phyloP scores from a whole-genome alignment of 1,284 basidiomycete genomes.

The Ceratorhiza oryzae-sativae region DNA sequence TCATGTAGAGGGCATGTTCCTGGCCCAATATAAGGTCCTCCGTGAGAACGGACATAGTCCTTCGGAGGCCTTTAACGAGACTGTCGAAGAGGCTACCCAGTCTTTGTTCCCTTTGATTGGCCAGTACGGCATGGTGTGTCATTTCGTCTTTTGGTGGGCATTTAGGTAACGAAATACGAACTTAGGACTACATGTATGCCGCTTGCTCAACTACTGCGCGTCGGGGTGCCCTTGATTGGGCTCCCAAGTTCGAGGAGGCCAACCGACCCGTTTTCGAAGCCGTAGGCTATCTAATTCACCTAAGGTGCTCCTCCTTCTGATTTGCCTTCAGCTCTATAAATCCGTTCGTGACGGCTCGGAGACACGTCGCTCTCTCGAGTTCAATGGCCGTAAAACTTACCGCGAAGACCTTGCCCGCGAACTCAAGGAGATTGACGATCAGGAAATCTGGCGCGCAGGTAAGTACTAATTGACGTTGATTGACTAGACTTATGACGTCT shows the following conservation, averaged over 20 bases:
- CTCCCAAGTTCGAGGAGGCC: conserved; percentile 95
- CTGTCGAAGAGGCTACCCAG: conserved; percentile 98
- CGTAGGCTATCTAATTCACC: background rate
- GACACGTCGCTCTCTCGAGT: conserved; percentile 96
- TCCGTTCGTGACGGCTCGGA: conserved; percentile 95
- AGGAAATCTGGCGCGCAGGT: conserved; percentile 98
- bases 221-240: conserved; percentile 99
- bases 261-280: conserved; percentile 92
- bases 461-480: conserved; percentile 46
- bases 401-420: conserved; percentile 94
- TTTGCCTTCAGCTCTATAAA: conserved; percentile 74
- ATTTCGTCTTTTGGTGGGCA: background rate
- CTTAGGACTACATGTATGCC: conserved; percentile 98
- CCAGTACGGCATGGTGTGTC: conserved; percentile 75
- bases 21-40: conserved; percentile 98
- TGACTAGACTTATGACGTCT: conserved; percentile 23
- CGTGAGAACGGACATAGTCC: conserved; percentile 98
- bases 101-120: conserved; percentile 98
- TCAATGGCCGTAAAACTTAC: conserved; percentile 93
- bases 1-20: conserved; percentile 90
- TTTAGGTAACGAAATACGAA: background rate
- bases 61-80: conserved; percentile 99
- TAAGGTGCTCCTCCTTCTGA: background rate
- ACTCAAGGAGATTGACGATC: conserved; percentile 92
- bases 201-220: conserved; percentile 99